Conservation (phyloP, 352 stramenopile genomes). For the Pythium apleroticum region DNA sequence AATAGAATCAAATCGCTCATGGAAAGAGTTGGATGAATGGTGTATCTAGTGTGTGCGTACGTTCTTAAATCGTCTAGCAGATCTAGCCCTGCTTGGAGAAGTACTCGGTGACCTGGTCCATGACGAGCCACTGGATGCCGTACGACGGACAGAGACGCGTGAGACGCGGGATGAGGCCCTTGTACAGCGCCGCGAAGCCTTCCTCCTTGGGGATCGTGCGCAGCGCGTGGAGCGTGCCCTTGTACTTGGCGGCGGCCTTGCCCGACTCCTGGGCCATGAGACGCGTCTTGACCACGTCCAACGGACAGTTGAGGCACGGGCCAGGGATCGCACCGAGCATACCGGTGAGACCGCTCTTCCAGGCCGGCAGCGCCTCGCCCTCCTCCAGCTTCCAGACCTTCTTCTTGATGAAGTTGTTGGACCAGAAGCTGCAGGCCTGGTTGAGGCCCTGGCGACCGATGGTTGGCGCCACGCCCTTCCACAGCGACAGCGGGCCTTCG, state of each 20-base stretch:
- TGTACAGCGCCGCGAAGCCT: constrained; percentile 94
- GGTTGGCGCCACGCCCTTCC: constrained; percentile 95
- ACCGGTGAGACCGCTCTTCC: constrained; percentile 95
- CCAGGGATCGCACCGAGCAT: constrained; percentile 86
- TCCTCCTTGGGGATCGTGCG: constrained; percentile 94
- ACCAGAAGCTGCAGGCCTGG: constrained; percentile 98
- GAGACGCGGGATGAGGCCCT: constrained; percentile 95
- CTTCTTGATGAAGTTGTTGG: constrained; percentile 94
- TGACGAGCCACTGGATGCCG: constrained; percentile 87
- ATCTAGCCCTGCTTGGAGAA: constrained; percentile 51
- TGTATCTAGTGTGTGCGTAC: not conserved
- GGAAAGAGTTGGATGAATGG: not conserved
- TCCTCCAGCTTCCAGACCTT: constrained; percentile 84
- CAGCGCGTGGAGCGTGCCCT: constrained; percentile 90
- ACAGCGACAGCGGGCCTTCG: constrained; percentile 93
- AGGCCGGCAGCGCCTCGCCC: constrained; percentile 87
- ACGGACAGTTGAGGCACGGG: constrained; percentile 88
- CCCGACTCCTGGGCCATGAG: constrained; percentile 90
- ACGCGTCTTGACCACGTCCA: constrained; percentile 98
- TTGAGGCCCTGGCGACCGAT: constrained; percentile 98
- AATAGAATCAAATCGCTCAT: not conserved
- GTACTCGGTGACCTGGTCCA: constrained; percentile 79
- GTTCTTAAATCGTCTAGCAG: not conserved
- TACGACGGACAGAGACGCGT: constrained; percentile 88
- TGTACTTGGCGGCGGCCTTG: constrained; percentile 93